Base-by-base conservation (phyloP, 2,329 filamentous ascomycete species). In the Xylaria sp. region DNA sequence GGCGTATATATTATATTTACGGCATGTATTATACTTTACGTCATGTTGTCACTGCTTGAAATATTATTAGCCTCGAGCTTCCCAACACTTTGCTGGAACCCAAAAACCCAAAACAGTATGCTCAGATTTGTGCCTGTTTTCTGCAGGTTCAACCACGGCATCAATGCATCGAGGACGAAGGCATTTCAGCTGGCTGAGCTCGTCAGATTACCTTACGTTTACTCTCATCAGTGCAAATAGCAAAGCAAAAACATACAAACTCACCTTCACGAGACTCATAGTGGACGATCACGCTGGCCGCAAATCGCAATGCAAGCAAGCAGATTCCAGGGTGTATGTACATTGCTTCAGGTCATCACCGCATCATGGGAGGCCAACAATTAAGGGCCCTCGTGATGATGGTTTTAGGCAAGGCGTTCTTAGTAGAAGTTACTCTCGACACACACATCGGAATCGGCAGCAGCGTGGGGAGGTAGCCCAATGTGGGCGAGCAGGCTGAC, bases 311-410 rank as follows among this genome's bases (percentile, higher is more conserved):
- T n/a, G n/a, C n/a, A n/a, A 46, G 21, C 13, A 25, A 41, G 25
- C 3, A 29, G 9, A n/a, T 3, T 21, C 1, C 2, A 31, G 25
- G 11, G 27, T 31, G 33, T 5, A 81, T 86, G 84, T 87, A 79
- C 79, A 75, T 85, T 86, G 83, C 81, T 80, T 86, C 82, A 87
- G 85, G 85, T 87, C 84, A 87, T 87, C 85, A 85, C 71, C 85
- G 83, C 80, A 85, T 87, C 85, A 86, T 87, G 85, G 84, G 73
- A 80, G 83, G 84, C 84, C 77, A 83, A 74, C 83, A 74, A 58
- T 71, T 76, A 82, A 83, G 83, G 85, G 84, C 85, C 83, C 85
- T 87, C 85, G 83, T 86, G 84, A 86, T 81, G 78, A 87, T 87
- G 85, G 85, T 87, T 87, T 87, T 87, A 82, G 80, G 79, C 83